These are phyloP conservation scores for Ceratocystis huliohia DNA, from an alignment of 2,329 filamentous ascomycete genomes.

Conservation along the genomic window DNA sequence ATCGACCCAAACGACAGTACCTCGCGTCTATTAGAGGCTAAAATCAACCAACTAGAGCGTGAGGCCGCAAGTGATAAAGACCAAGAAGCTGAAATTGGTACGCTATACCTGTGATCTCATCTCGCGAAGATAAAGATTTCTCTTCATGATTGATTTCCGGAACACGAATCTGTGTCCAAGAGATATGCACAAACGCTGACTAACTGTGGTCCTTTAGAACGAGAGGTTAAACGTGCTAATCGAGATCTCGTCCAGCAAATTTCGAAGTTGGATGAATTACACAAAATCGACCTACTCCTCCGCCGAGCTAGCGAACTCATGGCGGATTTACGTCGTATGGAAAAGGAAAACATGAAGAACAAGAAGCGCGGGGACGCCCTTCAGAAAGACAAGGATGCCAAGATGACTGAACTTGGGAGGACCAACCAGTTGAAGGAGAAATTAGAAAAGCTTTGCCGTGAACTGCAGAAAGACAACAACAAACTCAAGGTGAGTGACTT, in stretches of 20 bases:
- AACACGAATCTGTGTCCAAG: neutral
- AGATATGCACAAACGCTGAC: slow-evolving; percentile 3
- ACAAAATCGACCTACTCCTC: slow-evolving; percentile 80
- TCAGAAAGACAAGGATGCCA: slow-evolving; percentile 92
- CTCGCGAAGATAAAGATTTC: neutral
- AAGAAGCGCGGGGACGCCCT: slow-evolving; percentile 89
- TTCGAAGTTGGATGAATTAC: slow-evolving; percentile 81
- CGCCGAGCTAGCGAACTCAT: slow-evolving; percentile 85
- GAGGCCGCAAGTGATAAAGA: slow-evolving; percentile 90
- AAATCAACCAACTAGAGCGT: slow-evolving; percentile 89
- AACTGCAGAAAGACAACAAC: slow-evolving; percentile 94
- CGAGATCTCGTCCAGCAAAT: slow-evolving; percentile 79
- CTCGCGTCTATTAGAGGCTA: slow-evolving; percentile 78
- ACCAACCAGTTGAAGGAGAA: slow-evolving; percentile 88
- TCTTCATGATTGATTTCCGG: neutral
- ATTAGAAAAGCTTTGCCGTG: slow-evolving; percentile 86
- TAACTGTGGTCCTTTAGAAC: slow-evolving; percentile 43
- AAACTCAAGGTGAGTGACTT: slow-evolving; percentile 66
- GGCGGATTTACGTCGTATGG: slow-evolving; percentile 87
- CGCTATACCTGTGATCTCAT: slow-evolving; percentile 25
- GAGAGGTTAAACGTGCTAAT: slow-evolving; percentile 87
- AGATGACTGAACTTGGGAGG: slow-evolving; percentile 77
- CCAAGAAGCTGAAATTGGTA: slow-evolving; percentile 91
- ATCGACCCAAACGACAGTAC: slow-evolving; percentile 73
- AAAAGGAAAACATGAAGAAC: slow-evolving; percentile 87